Conservation (phyloP, 257 asterid species). For the Przewalskia tangutica region DNA sequence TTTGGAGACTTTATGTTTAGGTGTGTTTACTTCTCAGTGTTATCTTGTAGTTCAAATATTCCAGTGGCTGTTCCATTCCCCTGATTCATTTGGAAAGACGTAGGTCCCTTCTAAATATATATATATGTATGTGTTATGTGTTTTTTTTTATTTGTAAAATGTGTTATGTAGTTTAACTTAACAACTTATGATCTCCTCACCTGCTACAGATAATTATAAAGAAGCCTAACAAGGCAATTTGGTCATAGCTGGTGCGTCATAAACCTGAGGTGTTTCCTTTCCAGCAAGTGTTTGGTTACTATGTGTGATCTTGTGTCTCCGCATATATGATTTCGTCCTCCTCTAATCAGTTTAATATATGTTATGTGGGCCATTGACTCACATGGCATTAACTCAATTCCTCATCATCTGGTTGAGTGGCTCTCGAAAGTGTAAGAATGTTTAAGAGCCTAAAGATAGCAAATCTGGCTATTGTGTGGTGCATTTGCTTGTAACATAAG, state of each 20-base stretch:
- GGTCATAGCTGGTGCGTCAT: background rate
- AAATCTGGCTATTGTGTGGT: background rate
- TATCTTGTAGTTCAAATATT: background rate
- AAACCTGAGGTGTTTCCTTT: background rate
- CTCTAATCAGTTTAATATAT: background rate
- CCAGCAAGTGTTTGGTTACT: background rate
- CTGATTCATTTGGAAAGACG: background rate
- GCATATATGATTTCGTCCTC: background rate
- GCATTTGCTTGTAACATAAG: background rate
- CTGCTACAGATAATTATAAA: background rate
- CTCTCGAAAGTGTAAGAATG: background rate
- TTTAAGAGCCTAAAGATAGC: background rate
- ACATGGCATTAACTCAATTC: background rate
- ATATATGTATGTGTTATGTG: background rate
- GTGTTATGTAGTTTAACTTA: background rate
- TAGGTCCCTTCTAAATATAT: background rate
- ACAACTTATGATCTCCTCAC: background rate
- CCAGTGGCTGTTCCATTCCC: background rate
- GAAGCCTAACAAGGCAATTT: background rate
- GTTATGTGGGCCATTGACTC: background rate
- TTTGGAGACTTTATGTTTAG: background rate
- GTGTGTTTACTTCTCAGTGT: background rate
- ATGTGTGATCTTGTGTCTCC: background rate
- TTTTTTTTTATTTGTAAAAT: too few relatives aligned
- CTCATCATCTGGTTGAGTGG: background rate